Evolutionary conservation across 352 stramenopile genomes (phyloP).

Genomic region (Phytophthora kernoviae): DNA sequence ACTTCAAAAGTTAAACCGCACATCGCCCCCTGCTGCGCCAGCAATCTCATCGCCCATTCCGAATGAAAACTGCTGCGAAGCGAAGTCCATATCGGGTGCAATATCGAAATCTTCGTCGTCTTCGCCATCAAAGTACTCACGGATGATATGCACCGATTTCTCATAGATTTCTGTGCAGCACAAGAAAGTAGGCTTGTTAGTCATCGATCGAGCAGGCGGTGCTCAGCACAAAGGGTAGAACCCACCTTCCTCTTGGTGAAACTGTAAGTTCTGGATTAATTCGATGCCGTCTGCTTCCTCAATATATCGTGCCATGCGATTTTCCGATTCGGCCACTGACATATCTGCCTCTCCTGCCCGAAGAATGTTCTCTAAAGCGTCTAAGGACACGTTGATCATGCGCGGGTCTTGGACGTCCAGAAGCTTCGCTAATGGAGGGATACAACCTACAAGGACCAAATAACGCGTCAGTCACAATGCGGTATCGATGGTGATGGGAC

Average conservation of each 20-base stretch:
- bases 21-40: conserved; percentile 9
- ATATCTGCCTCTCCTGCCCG: conserved; percentile 87
- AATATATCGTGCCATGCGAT: conserved; percentile 96
- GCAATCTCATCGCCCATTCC: conserved; percentile 33
- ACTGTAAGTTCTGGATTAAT: conserved; percentile 98
- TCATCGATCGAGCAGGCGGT: not conserved
- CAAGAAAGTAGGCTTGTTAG: conserved; percentile 9
- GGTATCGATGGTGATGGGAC: not conserved
- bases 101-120: conserved; percentile 94
- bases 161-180: conserved; percentile 86
- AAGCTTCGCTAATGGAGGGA: conserved; percentile 95
- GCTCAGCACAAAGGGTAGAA: not conserved
- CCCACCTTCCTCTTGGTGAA: conserved; percentile 96
- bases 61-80: conserved; percentile 70
- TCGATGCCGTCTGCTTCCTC: conserved; percentile 96
- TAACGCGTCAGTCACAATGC: not conserved
- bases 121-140: conserved; percentile 97
- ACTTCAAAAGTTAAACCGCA: conserved; percentile 37
- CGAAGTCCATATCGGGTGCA: conserved; percentile 56
- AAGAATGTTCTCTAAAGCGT: conserved; percentile 96
- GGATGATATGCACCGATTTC: conserved; percentile 95
- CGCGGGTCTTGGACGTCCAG: conserved; percentile 94
- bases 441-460: conserved; percentile 76
- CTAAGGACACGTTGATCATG: conserved; percentile 97
- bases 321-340: conserved; percentile 82